Percentiles rank a stretch among this genome's conserved stretches.
Evolutionary conservation across 2,329 filamentous ascomycete species (phyloP).

Genomic region (Mycocentrospora acerina): DNA sequence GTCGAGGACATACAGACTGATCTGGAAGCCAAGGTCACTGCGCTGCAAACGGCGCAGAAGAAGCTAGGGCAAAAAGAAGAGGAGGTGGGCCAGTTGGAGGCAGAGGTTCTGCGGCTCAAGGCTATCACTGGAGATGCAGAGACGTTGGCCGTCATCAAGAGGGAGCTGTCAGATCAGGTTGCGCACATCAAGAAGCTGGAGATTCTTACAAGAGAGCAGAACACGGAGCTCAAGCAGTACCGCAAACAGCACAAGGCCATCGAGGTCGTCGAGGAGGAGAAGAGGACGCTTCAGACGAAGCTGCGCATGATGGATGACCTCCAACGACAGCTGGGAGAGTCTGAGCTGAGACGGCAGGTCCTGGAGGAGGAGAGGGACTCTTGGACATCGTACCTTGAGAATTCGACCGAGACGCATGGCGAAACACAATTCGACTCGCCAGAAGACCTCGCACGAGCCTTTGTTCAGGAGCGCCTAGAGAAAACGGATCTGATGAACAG

Average conservation of each 20-base stretch:
- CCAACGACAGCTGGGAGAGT: slow-evolving; percentile 75
- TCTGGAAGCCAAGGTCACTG: slow-evolving; percentile 56
- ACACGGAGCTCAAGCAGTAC: slow-evolving; percentile 75
- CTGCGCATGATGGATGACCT: slow-evolving; percentile 73
- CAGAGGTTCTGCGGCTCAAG: slow-evolving; percentile 79
- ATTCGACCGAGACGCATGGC: slow-evolving; percentile 61
- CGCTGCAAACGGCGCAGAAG: slow-evolving; percentile 63
- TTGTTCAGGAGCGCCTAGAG: slow-evolving; percentile 79
- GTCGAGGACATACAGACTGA: slow-evolving; percentile 64
- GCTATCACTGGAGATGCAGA: slow-evolving; percentile 85
- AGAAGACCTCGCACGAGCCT: slow-evolving; percentile 79
- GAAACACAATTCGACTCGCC: slow-evolving; percentile 80
- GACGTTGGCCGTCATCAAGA: slow-evolving; percentile 79
- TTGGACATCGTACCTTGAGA: slow-evolving; percentile 84
- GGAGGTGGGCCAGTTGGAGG: slow-evolving; percentile 73
- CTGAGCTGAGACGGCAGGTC: slow-evolving; percentile 78
- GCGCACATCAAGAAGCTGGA: slow-evolving; percentile 87
- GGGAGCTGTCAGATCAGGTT: slow-evolving; percentile 87
- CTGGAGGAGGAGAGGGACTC: slow-evolving; percentile 84
- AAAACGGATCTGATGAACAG: slow-evolving; percentile 78
- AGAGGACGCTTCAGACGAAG: slow-evolving; percentile 75
- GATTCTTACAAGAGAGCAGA: slow-evolving; percentile 75
- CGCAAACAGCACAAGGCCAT: slow-evolving; percentile 83
- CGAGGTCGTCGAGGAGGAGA: slow-evolving; percentile 93
- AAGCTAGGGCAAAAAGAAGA: slow-evolving; percentile 69